A percentile compares a stretch with the other conserved stretches of the same genome.
Conservation (phyloP, 805 yeast genomes). For the Candida argentea region DNA sequence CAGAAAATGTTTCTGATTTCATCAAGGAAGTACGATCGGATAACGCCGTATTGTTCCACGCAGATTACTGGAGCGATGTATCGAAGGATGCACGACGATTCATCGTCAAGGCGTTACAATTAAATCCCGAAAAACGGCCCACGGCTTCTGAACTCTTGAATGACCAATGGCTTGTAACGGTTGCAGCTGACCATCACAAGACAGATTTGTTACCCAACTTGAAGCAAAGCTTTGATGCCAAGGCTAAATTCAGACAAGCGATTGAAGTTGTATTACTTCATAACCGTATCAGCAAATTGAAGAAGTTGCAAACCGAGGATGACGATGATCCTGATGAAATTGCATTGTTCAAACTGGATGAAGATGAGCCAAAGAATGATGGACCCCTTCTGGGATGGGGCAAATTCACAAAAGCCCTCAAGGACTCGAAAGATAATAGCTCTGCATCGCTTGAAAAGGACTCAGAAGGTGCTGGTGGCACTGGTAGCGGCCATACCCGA, state of each 20-base stretch:
- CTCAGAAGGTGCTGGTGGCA: constrained; percentile 2
- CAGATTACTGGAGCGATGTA: constrained; percentile 76
- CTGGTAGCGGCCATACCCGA: no score
- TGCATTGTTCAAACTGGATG: constrained; percentile 23
- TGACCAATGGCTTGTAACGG: constrained; percentile 60
- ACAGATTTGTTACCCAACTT: constrained; percentile 74
- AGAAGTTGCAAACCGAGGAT: constrained; percentile 46
- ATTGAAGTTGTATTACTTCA: constrained; percentile 75
- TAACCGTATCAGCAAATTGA: constrained; percentile 66
- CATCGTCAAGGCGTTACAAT: constrained; percentile 58
- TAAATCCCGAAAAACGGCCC: constrained; percentile 59
- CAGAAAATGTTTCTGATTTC: constrained; percentile 76
- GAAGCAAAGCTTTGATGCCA: constrained; percentile 75
- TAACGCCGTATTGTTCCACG: constrained; percentile 76
- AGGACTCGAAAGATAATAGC: constrained; percentile 11
- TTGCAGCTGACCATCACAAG: constrained; percentile 38
- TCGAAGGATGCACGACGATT: constrained; percentile 74
- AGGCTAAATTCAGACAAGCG: constrained; percentile 74
- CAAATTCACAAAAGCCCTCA: constrained; percentile 15
- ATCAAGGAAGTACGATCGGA: constrained; percentile 64
- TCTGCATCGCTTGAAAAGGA: constrained; percentile 1
- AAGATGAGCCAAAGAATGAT: constrained; percentile 13
- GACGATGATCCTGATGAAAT: constrained; percentile 45
- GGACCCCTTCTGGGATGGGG: constrained; percentile 20
- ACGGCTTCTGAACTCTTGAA: constrained; percentile 53